phyloP scores from a whole-genome alignment of 805 yeast genomes.

The Spathaspora girioi region DNA sequence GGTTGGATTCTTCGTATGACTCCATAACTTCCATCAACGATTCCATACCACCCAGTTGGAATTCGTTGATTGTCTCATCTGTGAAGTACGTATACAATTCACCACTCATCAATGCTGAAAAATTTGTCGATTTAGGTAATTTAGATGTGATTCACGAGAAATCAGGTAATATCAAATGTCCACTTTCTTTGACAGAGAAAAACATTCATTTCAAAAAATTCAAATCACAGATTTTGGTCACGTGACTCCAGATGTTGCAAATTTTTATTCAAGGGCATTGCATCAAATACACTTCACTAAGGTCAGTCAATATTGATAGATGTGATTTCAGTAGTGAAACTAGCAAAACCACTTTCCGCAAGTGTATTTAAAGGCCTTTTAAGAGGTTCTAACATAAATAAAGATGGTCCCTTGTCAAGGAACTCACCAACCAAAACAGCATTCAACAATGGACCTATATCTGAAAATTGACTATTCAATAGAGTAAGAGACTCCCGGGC shows the following conservation, averaged over 20 bases:
- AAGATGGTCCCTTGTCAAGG: too few relatives aligned
- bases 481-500: too few relatives aligned
- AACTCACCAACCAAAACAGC: too few relatives aligned
- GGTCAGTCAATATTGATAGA: too few relatives aligned
- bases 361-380: too few relatives aligned
- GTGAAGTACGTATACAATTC: slow-evolving; percentile 21
- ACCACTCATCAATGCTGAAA: slow-evolving; percentile 7
- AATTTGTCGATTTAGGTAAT: background rate
- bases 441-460: too few relatives aligned
- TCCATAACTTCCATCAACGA: slow-evolving; percentile 28
- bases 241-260: background rate
- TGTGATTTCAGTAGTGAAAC: too few relatives aligned
- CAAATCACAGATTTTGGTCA: background rate
- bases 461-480: too few relatives aligned
- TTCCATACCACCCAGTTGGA: slow-evolving; percentile 28
- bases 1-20: slow-evolving; percentile 16
- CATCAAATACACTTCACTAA: background rate
- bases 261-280: background rate
- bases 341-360: too few relatives aligned
- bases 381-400: too few relatives aligned
- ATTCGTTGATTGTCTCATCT: slow-evolving; percentile 27
- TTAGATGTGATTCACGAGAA: background rate
- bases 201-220: background rate
- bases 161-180: background rate
- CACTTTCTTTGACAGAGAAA: background rate